Conservation (phyloP, 2,329 filamentous ascomycete species). For the Cladosporium oxysporum region DNA sequence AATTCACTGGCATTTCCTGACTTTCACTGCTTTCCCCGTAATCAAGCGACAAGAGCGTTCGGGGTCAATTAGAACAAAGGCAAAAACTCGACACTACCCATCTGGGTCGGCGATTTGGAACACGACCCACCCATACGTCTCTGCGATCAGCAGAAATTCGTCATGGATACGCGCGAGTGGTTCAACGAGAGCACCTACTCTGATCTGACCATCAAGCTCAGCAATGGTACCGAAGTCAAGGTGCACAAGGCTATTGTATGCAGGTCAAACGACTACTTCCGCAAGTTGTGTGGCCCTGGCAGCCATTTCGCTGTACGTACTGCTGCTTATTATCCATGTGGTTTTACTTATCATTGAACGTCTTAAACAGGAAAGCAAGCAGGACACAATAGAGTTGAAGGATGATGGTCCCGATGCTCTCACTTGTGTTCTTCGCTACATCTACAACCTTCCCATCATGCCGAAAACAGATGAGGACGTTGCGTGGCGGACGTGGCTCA, state of each 20-base stretch:
- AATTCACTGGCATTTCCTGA: too few species aligned
- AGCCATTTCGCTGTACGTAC: not conserved
- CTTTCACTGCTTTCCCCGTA: too few species aligned
- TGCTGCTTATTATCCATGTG: too few species aligned
- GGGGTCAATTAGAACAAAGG: too few species aligned
- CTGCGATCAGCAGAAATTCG: too few species aligned
- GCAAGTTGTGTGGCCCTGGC: not conserved
- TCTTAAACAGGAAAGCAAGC: not conserved
- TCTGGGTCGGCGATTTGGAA: too few species aligned
- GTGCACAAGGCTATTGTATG: not conserved
- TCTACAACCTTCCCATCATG: not conserved
- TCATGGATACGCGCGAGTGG: not conserved
- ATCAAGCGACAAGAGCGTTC: too few species aligned
- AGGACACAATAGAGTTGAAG: not conserved
- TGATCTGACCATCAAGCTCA: not conserved
- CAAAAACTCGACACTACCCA: too few species aligned
- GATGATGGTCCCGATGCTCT: not conserved
- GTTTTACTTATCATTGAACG: too few species aligned
- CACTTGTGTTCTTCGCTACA: not conserved
- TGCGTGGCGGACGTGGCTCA: not conserved
- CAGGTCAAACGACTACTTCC: not conserved
- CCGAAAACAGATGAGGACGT: not conserved
- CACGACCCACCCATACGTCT: too few species aligned
- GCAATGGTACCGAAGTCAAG: not conserved
- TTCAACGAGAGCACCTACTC: not conserved